Evolutionary conservation across 345 rosid species (phyloP), one percentile per base, ranked within the genome.

Genomic region (Trapa bicornis): DNA sequence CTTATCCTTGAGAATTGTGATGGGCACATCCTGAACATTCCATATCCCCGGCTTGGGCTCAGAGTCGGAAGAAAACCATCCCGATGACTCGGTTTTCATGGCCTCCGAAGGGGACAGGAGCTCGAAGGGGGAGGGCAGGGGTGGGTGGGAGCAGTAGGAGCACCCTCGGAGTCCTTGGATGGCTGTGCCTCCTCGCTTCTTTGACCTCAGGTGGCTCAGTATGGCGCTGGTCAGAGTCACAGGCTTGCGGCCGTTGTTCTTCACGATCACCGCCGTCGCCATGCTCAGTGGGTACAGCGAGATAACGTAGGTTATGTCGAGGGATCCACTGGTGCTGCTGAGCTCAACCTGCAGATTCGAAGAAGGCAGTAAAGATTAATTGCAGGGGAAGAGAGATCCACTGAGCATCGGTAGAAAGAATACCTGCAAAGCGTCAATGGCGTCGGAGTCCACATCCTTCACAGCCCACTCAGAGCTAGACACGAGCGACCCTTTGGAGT

Each of bases 391-490:
- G 29, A 22, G 7, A 41, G 43, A 41, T 41, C 43, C 43, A 41
- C 43, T 8, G 7, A 41, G 43, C 43, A 41, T 41, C 1, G 29
- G 29, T 22, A 22, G 29, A 22, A 22, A 22, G 29, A 22, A 22
- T 22, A 89, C 97, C 97, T 93, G 97, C 64, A 90, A 80, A 45
- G 97, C 94, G 77, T 88, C 97, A 73, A 88, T 88, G 78, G 97
- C 75, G 50, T 93, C 98, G 36, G 85, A 87, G 78, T 89, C 97
- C 66, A 79, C 85, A 69, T 82, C 96, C 75, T 82, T 85, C 3
- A 93, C 87, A 71, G 73, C 84, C 97, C 98, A 89, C 50, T 82
- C 75, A 75, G 80, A 82, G 45, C 67, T 68, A 42, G 84, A 70
- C 61, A 83, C 14, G 29, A 77, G 66, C 5, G 89, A 84, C 35